Base-by-base conservation (phyloP, 1,139 yeast species). In the Saccharomyces hybrid region DNA sequence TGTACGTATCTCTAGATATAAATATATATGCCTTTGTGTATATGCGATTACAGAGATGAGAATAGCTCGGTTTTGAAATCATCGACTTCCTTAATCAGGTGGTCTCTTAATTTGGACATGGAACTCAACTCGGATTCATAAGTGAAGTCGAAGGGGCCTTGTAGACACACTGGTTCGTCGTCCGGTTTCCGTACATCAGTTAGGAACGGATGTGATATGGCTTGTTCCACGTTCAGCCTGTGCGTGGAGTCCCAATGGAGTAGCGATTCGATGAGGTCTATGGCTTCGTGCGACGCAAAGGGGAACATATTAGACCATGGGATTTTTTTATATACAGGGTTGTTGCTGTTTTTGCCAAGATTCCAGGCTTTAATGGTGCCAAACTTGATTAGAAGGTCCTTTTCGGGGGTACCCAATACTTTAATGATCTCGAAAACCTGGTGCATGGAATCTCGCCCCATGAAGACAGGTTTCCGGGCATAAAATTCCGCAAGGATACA, bases 401-500 rank as follows among this genome's bases (percentile, higher is more conserved):
- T 71, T 0, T 80, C 61, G 2, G 93, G 93, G 1, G 83, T 72
- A 0, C 93, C 93, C 55, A 86, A 69, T 0, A 84, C 73, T 64
- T 80, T 80, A 50, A 80, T 71, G n/a, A 86, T 83, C 65, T 83
- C 85, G 49, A 74, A 76, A 3, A 84, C 68, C 65, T 86, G 93
- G 59, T 82, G 82, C 59, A 82, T 63, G 59, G 82, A 85, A 68
- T 82, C 83, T 57, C 80, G 80, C 0, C 93, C 93, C 56, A 81
- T 79, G 63, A 86, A 86, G n/a, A 86, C 65, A 0, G 93, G 93
- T 61, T 77, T 78, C 59, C 95, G 74, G 0, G 88, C 88, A 62
- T 84, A 86, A 48, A 86, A 73, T 64, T 86, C 95, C 0, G 82
- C 91, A 55, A 86, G 69, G n/a, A 86, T 85, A 64, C 95, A 86